Evolutionary conservation across 2,329 filamentous ascomycete species (phyloP), one percentile per base, ranked within the genome.

Genomic region (Raffaelea albimanens): DNA sequence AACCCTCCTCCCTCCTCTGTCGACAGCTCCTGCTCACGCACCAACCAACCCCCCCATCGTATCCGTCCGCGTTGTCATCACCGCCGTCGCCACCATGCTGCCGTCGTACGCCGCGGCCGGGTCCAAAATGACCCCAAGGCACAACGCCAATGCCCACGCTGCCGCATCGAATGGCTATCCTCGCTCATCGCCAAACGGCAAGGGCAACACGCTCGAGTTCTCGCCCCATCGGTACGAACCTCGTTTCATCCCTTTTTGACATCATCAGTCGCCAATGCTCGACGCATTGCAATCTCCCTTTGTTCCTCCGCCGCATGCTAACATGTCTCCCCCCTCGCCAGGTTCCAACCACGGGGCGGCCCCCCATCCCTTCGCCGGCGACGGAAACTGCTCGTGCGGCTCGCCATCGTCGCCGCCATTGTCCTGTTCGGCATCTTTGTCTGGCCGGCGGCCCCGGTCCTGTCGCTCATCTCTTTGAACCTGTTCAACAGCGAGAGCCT

Each of bases 341-440:
- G 87, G 69, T 96, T 94, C 59, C 87, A 93, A 66, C 87, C 90
- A 51, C 83, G 89, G 63, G 78, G 85, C 57, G 78, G 87, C 59
- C 81, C 84, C 45, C 72, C 78, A 36, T 78, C 85, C 33, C 70
- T 83, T 52, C 79, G 87, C 63, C 80, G 86, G 60, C 78, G 88
- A 65, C 80, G 79, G 65, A 83, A 82, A 59, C 71, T 93, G 25
- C 65, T 94, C 45, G 68, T 83, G 53, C 83, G 87, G 58, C 62
- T 94, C 45, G 78, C 75, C 43, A 68, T 79, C 49, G 67, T 75
- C 39, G 56, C 79, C 42, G 70, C 79, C 34, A 61, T 85, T 41
- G 65, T 85, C 34, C 61, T 88, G 23, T 76, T 93, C 59, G 73
- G 83, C 54, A 68, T 95, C 54, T 89, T 90, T 66, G 76, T 90